Evolutionary conservation across 164 flowering plant species (phyloP).

Genomic region (Macadamia integrifolia): DNA sequence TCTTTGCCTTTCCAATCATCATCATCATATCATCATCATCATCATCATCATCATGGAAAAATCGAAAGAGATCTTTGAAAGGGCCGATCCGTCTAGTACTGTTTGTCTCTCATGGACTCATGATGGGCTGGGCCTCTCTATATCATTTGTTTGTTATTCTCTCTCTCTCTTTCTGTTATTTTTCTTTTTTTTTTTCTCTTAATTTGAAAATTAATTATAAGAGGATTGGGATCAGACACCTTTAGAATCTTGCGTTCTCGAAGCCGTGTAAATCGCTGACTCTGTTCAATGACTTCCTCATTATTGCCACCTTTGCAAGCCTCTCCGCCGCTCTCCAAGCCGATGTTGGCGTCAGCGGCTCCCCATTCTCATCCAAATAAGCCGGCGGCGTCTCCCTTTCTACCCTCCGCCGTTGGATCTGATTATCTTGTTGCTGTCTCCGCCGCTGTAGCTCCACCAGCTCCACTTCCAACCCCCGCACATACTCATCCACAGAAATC

Average conservation of each 20-base stretch:
- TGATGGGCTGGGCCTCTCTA: not conserved
- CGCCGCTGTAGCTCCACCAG: conserved; percentile 58
- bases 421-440: conserved; percentile 31
- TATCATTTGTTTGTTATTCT: too few relatives aligned
- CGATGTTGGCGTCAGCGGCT: conserved; percentile 88
- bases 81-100: conserved; percentile 20
- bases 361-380: conserved; percentile 55
- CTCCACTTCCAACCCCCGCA: conserved; percentile 53
- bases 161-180: too few relatives aligned
- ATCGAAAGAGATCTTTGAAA: not conserved
- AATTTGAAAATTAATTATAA: too few relatives aligned
- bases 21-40: too few relatives aligned
- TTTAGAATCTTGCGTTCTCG: conserved; percentile 89
- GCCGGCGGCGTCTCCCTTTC: not conserved
- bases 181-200: not conserved
- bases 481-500: conserved; percentile 41
- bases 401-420: conserved; percentile 26
- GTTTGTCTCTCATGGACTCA: conserved; percentile 18
- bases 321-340: conserved; percentile 96
- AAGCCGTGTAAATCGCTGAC: conserved; percentile 94
- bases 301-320: conserved; percentile 76
- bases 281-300: conserved; percentile 70
- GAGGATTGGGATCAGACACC: too few relatives aligned
- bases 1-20: too few relatives aligned
- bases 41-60: too few relatives aligned